Evolutionary conservation across 2,329 filamentous ascomycete genomes (phyloP).

Genomic region (Microcyclospora tardicrescens): DNA sequence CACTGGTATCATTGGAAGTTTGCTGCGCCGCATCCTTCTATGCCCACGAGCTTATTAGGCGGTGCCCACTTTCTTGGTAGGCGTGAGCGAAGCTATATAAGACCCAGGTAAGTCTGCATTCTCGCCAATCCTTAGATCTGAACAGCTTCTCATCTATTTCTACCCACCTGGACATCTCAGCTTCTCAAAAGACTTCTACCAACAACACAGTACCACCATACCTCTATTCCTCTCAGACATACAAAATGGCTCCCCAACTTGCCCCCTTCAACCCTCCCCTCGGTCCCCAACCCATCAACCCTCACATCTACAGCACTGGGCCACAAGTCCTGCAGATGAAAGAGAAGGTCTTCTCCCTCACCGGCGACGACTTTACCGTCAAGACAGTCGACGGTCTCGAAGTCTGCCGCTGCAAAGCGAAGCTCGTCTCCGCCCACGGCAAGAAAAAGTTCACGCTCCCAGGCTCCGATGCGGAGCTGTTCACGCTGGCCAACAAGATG

Average conservation of each 20-base stretch:
- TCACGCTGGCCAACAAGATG: slow-evolving; percentile 44
- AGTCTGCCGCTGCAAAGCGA: slow-evolving; percentile 45
- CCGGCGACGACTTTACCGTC: slow-evolving; percentile 53
- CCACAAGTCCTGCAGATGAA: slow-evolving; percentile 41
- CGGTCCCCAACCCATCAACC: slow-evolving; percentile 17
- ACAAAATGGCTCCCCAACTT: slow-evolving; percentile 8
- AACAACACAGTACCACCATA: background rate
- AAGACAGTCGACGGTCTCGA: slow-evolving; percentile 41
- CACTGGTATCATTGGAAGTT: no score
- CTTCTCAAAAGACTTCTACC: background rate
- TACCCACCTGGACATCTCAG: background rate
- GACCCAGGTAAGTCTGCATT: no score
- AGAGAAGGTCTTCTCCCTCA: slow-evolving; percentile 49
- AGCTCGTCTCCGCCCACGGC: slow-evolving; percentile 38
- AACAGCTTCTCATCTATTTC: background rate
- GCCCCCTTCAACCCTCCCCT: slow-evolving; percentile 17
- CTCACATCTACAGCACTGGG: slow-evolving; percentile 15
- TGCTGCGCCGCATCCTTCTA: no score
- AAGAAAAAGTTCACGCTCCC: slow-evolving; percentile 39
- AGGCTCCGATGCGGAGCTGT: slow-evolving; percentile 43
- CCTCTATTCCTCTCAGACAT: no score
- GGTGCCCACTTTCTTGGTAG: no score
- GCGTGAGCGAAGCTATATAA: no score
- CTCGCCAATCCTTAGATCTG: no score
- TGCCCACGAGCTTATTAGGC: no score